Evolutionary conservation across 2,329 filamentous ascomycete species (phyloP), one percentile per base, ranked within the genome.

Genomic region (Cytospora schulzeri): DNA sequence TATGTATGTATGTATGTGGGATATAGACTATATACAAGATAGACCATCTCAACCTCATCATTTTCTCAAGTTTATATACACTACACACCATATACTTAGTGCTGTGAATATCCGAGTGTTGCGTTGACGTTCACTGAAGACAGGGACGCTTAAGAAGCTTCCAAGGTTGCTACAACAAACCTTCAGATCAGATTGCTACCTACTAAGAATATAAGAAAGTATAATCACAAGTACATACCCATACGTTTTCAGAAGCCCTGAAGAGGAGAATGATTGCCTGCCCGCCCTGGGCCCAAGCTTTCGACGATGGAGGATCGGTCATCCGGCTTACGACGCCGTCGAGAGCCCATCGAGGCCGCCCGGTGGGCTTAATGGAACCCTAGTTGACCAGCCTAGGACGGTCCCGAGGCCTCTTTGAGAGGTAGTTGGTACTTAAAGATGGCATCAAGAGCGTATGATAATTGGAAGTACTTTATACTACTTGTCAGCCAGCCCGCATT

Each of bases 251-350:
- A 17, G 11, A 3, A 4, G 5, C 11, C 17, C 14, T 14, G 3
- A 17, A 17, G 12, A 41, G 4, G 9, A 24, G 22, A 4, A 9
- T 11, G n/a, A 1, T 48, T n/a, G 45, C 45, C n/a, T 48, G 45
- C n/a, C 45, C 22, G 38, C 17, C n/a, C 19, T n/a, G 15, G 38
- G 38, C 5, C 19, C 15, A 41, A 41, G 38, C 2, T n/a, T n/a
- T n/a, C 38, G 38, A 41, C 38, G 15, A 41, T 41, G 38, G 38
- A 9, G 45, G 14, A 9, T 24, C 45, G n/a, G 45, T 48, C n/a
- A n/a, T 14, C 22, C n/a, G 45, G 45, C 45, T 48, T 48, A 48
- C 45, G 45, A 48, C 45, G 45, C n/a, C 45, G 45, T 48, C 45
- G 11, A 48, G 41, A 48, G 45, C 24, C 6, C 45, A 48, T 48